A percentile compares a stretch with the other conserved stretches of the same genome.
These are phyloP conservation scores for Ceriops decandra DNA, from an alignment of 345 rosid species.

Conservation along the genomic window DNA sequence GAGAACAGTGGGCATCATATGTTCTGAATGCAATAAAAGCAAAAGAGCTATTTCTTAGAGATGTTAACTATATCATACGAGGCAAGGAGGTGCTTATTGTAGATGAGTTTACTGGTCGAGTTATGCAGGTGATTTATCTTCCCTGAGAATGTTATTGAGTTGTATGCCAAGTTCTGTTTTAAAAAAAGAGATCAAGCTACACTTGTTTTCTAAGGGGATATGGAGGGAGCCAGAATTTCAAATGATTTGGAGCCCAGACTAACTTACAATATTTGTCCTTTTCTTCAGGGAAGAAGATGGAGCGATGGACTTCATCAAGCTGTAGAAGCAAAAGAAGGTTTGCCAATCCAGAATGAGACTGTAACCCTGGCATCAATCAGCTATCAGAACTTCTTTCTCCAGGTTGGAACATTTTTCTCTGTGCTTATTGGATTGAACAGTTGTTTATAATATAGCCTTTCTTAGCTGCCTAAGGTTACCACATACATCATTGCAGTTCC, in stretches of 20 bases:
- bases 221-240: background rate
- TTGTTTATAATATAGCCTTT: constrained; percentile 9
- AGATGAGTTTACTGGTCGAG: constrained; percentile 98
- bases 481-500: constrained; percentile 49
- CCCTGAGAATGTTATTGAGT: background rate
- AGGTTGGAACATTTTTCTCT: constrained; percentile 47
- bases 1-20: constrained; percentile 95
- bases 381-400: constrained; percentile 97
- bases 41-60: constrained; percentile 87
- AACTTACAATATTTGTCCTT: too few relatives aligned
- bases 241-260: background rate
- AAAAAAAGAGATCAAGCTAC: too few relatives aligned
- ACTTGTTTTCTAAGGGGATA: too few relatives aligned
- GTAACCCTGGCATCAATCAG: constrained; percentile 93
- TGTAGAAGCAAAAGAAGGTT: constrained; percentile 94
- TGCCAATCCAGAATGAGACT: constrained; percentile 98
- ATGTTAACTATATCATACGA: constrained; percentile 89
- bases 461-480: constrained; percentile 15
- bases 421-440: constrained; percentile 11
- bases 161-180: background rate
- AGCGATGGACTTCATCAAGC: constrained; percentile 99
- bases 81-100: constrained; percentile 95
- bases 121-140: constrained; percentile 73
- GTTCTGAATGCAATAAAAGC: constrained; percentile 93
- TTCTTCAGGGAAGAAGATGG: constrained; percentile 88